phyloP scores from a whole-genome alignment of 768 basidiomycete genomes.

The Lentinula sp. region DNA sequence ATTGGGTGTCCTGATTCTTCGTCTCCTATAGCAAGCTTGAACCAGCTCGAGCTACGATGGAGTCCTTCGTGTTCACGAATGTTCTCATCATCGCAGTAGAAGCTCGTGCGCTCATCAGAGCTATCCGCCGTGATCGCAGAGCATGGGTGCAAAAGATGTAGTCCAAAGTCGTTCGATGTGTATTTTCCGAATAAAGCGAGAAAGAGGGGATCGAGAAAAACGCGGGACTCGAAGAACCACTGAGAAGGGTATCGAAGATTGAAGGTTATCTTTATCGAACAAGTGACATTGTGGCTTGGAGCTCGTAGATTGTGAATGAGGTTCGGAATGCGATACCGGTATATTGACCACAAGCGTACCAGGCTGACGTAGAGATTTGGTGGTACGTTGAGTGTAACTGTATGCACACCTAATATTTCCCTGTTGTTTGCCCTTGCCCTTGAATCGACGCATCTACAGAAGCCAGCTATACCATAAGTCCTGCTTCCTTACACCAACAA shows the following conservation, averaged over 20 bases:
- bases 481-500: neutral
- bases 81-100: neutral
- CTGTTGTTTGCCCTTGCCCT: neutral
- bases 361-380: neutral
- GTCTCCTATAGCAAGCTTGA: neutral
- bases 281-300: no score
- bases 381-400: neutral
- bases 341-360: neutral
- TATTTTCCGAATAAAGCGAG: neutral
- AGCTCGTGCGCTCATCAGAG: neutral
- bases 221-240: neutral
- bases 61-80: neutral
- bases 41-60: neutral
- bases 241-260: neutral
- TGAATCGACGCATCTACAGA: neutral
- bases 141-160: neutral
- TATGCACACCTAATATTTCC: neutral
- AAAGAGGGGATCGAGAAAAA: neutral
- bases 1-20: neutral
- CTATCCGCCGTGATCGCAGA: neutral
- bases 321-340: no score
- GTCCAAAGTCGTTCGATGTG: neutral
- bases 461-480: neutral
- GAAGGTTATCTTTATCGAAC: neutral
- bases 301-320: neutral